These are phyloP conservation scores for Penicillium decumbens DNA, from an alignment of 2,329 filamentous ascomycete genomes.

Conservation along the genomic window DNA sequence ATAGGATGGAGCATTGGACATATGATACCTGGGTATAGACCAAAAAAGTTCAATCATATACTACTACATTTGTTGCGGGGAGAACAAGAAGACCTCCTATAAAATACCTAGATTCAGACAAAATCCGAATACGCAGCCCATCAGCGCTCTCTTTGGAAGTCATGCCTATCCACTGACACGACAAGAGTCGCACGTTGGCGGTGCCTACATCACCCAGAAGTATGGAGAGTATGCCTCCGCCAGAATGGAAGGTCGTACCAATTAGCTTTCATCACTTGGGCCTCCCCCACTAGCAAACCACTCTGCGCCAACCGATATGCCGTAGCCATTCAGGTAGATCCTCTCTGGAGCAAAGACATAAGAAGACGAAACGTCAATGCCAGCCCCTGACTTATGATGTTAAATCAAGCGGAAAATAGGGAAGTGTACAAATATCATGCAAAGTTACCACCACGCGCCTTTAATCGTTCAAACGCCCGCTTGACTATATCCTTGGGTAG, in stretches of 20 bases:
- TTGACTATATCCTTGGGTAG: slow-evolving; percentile 43
- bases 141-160: slow-evolving; percentile 44
- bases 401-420: background rate
- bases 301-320: background rate
- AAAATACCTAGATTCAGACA: background rate
- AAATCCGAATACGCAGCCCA: slow-evolving; percentile 15
- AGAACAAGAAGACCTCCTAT: background rate
- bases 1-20: slow-evolving; percentile 28
- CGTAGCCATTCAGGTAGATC: background rate
- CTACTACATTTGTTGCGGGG: background rate
- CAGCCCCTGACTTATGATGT: background rate
- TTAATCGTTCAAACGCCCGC: slow-evolving; percentile 40
- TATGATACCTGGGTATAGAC: slow-evolving; percentile 25
- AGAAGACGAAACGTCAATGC: background rate
- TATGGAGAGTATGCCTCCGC: slow-evolving; percentile 31
- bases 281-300: background rate
- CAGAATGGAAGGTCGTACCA: slow-evolving; percentile 22
- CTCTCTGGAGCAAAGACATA: background rate
- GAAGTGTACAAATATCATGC: background rate
- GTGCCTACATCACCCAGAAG: slow-evolving; percentile 30
- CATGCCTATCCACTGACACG: slow-evolving; percentile 21
- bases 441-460: slow-evolving; percentile 26
- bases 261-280: slow-evolving; percentile 36
- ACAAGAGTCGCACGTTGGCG: slow-evolving; percentile 2
- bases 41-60: slow-evolving; percentile 5